Percentiles rank a stretch among this genome's conserved stretches.
Conservation (phyloP, 176 grass and related monocot genomes). For the Oryza rufipogon region DNA sequence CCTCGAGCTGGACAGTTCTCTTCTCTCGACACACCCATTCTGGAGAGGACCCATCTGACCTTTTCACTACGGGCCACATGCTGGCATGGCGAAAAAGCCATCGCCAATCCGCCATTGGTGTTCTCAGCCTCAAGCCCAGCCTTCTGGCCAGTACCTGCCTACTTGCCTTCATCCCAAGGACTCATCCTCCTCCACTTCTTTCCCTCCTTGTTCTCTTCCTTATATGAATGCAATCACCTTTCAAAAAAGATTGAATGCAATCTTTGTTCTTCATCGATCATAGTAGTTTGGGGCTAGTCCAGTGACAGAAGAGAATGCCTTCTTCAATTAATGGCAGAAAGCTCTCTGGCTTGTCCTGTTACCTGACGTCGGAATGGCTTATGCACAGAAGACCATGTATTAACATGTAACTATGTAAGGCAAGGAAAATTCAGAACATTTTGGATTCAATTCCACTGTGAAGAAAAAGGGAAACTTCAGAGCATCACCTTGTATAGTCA, state of each 20-base stretch:
- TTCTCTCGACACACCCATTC: neutral
- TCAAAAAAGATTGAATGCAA: neutral
- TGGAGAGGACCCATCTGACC: neutral
- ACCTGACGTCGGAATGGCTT: neutral
- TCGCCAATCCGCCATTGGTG: neutral
- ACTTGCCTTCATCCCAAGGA: neutral
- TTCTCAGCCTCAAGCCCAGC: neutral
- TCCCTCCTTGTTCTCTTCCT: neutral
- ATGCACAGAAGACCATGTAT: slow-evolving; percentile 17
- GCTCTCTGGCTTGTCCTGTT: slow-evolving; percentile 21
- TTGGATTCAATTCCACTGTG: neutral
- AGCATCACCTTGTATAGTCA: neutral
- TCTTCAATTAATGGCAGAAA: slow-evolving; percentile 3
- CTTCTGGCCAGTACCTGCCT: neutral
- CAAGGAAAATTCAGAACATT: neutral
- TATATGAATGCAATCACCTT: neutral
- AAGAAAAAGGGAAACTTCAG: neutral
- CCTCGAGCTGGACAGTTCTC: neutral
- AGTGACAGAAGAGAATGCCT: neutral
- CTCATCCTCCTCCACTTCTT: slow-evolving; percentile 23
- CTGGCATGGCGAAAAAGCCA: neutral
- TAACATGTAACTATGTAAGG: neutral
- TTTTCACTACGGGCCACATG: neutral
- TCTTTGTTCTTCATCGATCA: neutral
- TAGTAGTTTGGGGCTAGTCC: neutral